phyloP scores from a whole-genome alignment of 2,329 filamentous ascomycete species.

The Aspergillus niger region DNA sequence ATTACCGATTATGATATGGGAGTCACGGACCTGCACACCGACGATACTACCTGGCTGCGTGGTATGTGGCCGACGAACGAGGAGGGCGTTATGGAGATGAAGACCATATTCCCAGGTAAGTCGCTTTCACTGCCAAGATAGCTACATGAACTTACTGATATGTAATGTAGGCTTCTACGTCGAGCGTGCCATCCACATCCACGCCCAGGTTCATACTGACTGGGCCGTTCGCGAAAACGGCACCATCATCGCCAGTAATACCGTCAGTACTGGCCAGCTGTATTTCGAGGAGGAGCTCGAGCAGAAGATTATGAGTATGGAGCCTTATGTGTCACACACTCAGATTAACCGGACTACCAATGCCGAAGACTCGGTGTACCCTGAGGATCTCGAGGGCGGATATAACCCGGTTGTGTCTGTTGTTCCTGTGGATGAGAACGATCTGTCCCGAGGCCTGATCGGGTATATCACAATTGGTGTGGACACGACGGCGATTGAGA shows the following conservation, averaged over 20 bases:
- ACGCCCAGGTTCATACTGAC: conserved; percentile 47
- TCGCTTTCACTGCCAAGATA: neutral
- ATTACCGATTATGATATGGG: conserved; percentile 27
- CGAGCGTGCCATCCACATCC: conserved; percentile 50
- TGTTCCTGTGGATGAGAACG: conserved; percentile 36
- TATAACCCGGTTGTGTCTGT: conserved; percentile 36
- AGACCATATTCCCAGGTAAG: conserved; percentile 45
- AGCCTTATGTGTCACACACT: conserved; percentile 38
- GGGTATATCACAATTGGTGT: conserved; percentile 42
- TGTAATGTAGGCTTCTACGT: conserved; percentile 40
- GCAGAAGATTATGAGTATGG: conserved; percentile 35
- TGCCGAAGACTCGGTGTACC: conserved; percentile 17
- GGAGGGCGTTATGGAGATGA: conserved; percentile 51
- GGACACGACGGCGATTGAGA: conserved; percentile 26
- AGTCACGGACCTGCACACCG: conserved; percentile 24
- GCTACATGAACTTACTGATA: neutral
- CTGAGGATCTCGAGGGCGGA: conserved; percentile 22
- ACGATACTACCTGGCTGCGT: conserved; percentile 45
- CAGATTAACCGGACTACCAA: conserved; percentile 42
- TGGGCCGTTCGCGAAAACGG: conserved; percentile 28
- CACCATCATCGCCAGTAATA: conserved; percentile 30
- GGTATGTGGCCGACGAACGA: conserved; percentile 49
- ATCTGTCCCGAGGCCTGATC: conserved; percentile 39
- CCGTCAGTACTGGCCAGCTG: conserved; percentile 36
- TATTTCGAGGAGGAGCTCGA: conserved; percentile 34